phyloP scores from a whole-genome alignment of 2,329 filamentous ascomycete genomes.

The Grosmannia serpens region DNA sequence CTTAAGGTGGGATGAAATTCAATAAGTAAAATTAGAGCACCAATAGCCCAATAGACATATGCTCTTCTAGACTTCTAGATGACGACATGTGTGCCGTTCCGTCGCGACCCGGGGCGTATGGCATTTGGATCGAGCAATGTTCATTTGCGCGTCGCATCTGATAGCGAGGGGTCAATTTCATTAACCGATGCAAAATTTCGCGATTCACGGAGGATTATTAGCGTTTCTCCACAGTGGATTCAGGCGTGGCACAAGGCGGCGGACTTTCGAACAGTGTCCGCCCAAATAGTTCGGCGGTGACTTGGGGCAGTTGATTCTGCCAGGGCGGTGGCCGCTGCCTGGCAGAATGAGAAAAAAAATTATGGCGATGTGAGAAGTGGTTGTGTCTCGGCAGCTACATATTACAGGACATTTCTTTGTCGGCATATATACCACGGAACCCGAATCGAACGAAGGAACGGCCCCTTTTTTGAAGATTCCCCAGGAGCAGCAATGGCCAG shows the following conservation, averaged over 20 bases:
- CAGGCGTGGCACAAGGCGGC: background rate
- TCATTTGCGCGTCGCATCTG: background rate
- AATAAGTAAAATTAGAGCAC: background rate
- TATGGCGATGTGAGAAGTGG: background rate
- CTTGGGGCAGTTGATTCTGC: background rate
- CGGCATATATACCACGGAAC: background rate
- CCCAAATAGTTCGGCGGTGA: background rate
- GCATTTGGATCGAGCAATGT: background rate
- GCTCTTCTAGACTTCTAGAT: background rate
- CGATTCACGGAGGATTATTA: conserved; percentile 3
- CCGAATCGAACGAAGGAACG: background rate
- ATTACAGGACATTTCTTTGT: background rate
- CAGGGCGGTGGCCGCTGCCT: background rate
- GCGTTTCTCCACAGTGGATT: conserved; percentile 1
- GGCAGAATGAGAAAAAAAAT: background rate
- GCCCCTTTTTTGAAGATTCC: background rate
- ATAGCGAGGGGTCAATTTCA: background rate
- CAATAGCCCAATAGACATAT: background rate
- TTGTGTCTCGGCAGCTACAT: too few relatives aligned
- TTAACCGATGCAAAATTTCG: background rate
- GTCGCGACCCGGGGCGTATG: background rate
- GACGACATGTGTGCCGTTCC: background rate
- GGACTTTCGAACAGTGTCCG: background rate
- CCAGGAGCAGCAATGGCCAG: conserved; percentile 29
- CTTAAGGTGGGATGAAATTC: background rate